These are phyloP conservation scores for Trichomonascaceae sp. DNA, from an alignment of 1,139 yeast genomes.

Conservation along the genomic window DNA sequence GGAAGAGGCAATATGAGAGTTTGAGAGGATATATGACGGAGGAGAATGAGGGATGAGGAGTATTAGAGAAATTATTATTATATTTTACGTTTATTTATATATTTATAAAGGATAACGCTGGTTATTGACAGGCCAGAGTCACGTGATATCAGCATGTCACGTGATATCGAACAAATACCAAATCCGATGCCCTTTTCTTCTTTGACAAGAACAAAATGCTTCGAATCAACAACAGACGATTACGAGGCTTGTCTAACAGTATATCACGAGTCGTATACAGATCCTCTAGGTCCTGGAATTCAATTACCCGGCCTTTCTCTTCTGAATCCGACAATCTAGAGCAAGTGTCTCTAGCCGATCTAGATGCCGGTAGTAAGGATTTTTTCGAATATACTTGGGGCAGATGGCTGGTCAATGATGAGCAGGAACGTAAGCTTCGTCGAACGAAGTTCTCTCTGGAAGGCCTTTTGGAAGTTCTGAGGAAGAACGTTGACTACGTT, in stretches of 20 bases:
- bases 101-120: no score
- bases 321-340: constrained; percentile 1
- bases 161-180: not conserved
- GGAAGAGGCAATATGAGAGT: not conserved
- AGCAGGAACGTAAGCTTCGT: constrained; percentile 63
- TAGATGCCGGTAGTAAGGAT: constrained; percentile 63
- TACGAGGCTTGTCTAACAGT: not conserved
- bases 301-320: not conserved
- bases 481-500: constrained; percentile 25
- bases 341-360: constrained; percentile 35
- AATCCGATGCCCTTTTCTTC: not conserved
- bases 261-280: not conserved
- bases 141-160: not conserved
- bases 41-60: not conserved
- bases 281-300: not conserved
- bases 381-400: constrained; percentile 94
- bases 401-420: constrained; percentile 80
- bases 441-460: constrained; percentile 77
- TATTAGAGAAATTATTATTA: no score
- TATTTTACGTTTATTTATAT: no score
- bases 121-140: no score
- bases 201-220: not conserved
- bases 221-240: not conserved
- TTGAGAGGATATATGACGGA: not conserved
- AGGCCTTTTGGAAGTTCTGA: constrained; percentile 47